phyloP scores from a whole-genome alignment of 495 filamentous ascomycete species.

The Podospora pseudocomata region DNA sequence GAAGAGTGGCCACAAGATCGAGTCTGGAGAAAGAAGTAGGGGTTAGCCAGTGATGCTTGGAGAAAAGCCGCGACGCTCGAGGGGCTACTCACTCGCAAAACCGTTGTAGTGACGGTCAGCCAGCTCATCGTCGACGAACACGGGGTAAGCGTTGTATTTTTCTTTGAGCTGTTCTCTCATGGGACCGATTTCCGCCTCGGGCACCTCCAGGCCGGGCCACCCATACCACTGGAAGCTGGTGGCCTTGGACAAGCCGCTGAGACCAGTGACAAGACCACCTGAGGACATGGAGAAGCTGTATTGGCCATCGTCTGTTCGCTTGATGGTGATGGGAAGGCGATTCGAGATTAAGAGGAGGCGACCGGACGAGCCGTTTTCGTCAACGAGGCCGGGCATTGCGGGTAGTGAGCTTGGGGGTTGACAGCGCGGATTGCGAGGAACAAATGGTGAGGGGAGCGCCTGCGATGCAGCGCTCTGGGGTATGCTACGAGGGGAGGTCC shows the following conservation, averaged over 20 bases:
- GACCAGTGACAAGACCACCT: conserved; percentile 84
- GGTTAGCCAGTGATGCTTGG: background rate
- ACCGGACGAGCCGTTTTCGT: conserved; percentile 26
- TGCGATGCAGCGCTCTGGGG: background rate
- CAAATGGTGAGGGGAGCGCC: background rate
- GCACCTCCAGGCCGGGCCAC: conserved; percentile 88
- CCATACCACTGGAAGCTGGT: conserved; percentile 97
- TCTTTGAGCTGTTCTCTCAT: conserved; percentile 67
- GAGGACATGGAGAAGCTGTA: conserved; percentile 95
- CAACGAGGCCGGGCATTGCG: conserved; percentile 32
- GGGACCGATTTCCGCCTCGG: conserved; percentile 62
- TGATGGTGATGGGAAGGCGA: conserved; percentile 91
- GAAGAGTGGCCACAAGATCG: conserved; percentile 92
- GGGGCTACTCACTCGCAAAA: conserved; percentile 67
- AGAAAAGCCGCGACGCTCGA: background rate
- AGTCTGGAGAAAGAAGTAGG: conserved; percentile 52
- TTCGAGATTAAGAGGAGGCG: conserved; percentile 85
- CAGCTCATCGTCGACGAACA: conserved; percentile 75
- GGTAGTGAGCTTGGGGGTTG: background rate
- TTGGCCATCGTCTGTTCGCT: conserved; percentile 70
- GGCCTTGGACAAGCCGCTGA: conserved; percentile 84
- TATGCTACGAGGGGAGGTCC: background rate
- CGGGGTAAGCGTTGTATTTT: conserved; percentile 68
- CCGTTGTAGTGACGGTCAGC: conserved; percentile 83
- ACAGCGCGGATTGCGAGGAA: background rate